These are phyloP conservation scores for Mycena albidolilacea DNA, from an alignment of 768 basidiomycete genomes.

Conservation along the genomic window DNA sequence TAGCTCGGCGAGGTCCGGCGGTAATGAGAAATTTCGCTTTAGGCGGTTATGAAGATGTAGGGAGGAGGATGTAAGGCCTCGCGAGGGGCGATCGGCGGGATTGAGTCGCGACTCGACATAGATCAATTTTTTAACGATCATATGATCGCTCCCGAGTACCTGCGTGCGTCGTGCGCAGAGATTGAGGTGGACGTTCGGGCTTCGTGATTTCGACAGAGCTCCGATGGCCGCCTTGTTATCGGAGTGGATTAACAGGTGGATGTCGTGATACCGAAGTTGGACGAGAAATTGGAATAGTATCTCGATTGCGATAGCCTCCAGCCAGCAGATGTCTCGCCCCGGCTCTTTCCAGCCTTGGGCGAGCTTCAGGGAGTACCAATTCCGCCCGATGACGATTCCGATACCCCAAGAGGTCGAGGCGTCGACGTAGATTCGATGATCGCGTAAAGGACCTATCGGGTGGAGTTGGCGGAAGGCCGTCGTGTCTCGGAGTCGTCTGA, in stretches of 20 bases:
- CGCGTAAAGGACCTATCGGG: not conserved
- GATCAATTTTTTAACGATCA: conserved; percentile 17
- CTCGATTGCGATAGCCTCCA: conserved; percentile 37
- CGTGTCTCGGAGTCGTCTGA: not conserved
- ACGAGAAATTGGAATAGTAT: conserved; percentile 17
- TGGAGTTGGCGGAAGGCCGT: not conserved
- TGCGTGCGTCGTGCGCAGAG: conserved; percentile 28
- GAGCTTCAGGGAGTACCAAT: conserved; percentile 40
- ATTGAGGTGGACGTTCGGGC: conserved; percentile 27
- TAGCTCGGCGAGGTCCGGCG: too few relatives aligned
- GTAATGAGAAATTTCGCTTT: too few relatives aligned
- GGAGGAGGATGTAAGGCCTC: too few relatives aligned
- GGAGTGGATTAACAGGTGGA: conserved; percentile 12
- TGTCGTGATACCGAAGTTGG: conserved; percentile 30
- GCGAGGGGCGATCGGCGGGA: too few relatives aligned
- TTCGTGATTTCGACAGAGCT: not conserved
- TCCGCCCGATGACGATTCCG: conserved; percentile 37
- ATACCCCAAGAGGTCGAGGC: conserved; percentile 40
- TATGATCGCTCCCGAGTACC: not conserved
- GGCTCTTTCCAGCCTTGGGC: conserved; percentile 32
- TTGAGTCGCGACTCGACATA: conserved; percentile 34
- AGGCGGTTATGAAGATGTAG: too few relatives aligned
- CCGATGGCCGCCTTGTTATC: conserved; percentile 28
- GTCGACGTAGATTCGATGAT: conserved; percentile 26
- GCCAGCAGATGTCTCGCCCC: conserved; percentile 46